Evolutionary conservation across 805 yeast species (phyloP).

Genomic region (Blastobotrys attinorum): DNA sequence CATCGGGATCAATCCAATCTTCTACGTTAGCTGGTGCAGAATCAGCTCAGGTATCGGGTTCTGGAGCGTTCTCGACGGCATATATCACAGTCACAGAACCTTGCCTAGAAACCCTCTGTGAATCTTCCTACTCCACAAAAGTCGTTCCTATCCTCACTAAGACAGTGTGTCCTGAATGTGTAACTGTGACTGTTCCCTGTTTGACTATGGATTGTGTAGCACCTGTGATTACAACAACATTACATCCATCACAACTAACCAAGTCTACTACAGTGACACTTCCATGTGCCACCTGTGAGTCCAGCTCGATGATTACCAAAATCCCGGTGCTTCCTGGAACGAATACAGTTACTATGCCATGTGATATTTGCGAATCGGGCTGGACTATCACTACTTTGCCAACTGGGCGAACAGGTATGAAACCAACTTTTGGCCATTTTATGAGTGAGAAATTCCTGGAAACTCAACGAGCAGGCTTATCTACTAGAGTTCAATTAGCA

Average conservation of each 20-base stretch:
- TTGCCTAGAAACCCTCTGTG: constrained; percentile 1
- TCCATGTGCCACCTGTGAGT: constrained; percentile 4
- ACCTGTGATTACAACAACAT: neutral
- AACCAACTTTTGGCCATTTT: no score
- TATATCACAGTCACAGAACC: constrained; percentile 7
- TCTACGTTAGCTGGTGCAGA: no score
- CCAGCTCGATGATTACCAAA: neutral
- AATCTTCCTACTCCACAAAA: neutral
- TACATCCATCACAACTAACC: neutral
- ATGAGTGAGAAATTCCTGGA: no score
- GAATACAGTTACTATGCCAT: constrained; percentile 3
- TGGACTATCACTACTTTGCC: neutral
- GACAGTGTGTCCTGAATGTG: neutral
- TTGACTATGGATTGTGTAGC: neutral
- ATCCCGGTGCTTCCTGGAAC: neutral
- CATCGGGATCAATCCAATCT: no score
- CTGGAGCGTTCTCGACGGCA: neutral
- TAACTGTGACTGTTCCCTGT: constrained; percentile 3
- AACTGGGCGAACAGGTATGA: no score
- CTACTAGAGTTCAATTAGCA: no score
- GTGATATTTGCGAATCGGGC: neutral
- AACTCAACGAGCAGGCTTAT: no score
- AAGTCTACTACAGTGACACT: constrained; percentile 7
- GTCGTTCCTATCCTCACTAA: neutral
- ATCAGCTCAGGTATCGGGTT: neutral